These are phyloP conservation scores for Fusarium globosum DNA, from an alignment of 2,329 filamentous ascomycete genomes.

Conservation along the genomic window DNA sequence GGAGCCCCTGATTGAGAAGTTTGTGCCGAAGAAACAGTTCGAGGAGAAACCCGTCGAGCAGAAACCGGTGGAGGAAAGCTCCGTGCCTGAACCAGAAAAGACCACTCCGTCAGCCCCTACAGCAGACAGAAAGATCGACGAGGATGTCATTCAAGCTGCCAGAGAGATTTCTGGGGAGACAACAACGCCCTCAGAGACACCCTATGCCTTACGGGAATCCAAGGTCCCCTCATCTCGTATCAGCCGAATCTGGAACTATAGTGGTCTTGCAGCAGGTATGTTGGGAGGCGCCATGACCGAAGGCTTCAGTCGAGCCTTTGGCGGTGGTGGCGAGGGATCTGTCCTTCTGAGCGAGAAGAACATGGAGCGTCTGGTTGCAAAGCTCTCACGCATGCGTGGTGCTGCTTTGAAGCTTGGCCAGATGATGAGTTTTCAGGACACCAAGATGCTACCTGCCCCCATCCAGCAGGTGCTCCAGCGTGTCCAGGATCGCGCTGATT, in stretches of 20 bases:
- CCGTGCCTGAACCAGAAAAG: not conserved
- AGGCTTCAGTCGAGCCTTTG: constrained; percentile 81
- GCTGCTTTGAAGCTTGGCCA: constrained; percentile 97
- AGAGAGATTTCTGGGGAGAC: constrained; percentile 41
- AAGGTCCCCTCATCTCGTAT: constrained; percentile 89
- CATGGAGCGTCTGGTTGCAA: constrained; percentile 91
- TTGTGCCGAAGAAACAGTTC: not conserved
- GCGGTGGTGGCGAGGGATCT: constrained; percentile 75
- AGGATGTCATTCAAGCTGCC: constrained; percentile 39
- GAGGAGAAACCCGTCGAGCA: not conserved
- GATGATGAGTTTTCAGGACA: constrained; percentile 98
- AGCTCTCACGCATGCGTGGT: constrained; percentile 94
- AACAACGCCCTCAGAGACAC: constrained; percentile 33
- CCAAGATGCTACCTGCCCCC: constrained; percentile 88
- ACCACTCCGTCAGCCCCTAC: not conserved
- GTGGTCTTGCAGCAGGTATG: constrained; percentile 94
- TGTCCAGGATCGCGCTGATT: constrained; percentile 96
- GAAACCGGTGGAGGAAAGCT: not conserved
- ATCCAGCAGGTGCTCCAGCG: constrained; percentile 92
- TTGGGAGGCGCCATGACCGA: constrained; percentile 91
- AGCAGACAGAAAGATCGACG: constrained; percentile 17
- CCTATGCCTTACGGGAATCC: constrained; percentile 85
- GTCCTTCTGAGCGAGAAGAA: constrained; percentile 89
- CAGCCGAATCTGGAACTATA: constrained; percentile 93
- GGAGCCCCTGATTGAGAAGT: not conserved